phyloP scores from a whole-genome alignment of 2,329 filamentous ascomycete species.

The Fusarium goolgardi region DNA sequence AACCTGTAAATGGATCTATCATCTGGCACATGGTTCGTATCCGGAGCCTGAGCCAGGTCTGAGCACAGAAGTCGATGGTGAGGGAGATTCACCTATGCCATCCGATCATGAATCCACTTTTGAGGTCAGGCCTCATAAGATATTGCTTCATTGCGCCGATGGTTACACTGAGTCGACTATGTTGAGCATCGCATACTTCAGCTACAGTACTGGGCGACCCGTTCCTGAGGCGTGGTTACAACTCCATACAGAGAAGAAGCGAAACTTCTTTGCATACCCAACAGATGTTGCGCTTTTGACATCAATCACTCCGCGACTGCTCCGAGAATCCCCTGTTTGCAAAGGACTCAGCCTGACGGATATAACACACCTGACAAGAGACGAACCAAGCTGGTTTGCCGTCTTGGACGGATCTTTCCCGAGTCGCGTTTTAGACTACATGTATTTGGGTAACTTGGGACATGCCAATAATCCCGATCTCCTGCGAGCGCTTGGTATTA shows the following conservation, averaged over 20 bases:
- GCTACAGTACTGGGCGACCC: slow-evolving; percentile 86
- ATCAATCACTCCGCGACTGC: slow-evolving; percentile 78
- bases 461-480: slow-evolving; percentile 95
- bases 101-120: slow-evolving; percentile 29
- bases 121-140: slow-evolving; percentile 65
- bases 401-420: slow-evolving; percentile 91
- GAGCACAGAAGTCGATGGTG: slow-evolving; percentile 44
- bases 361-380: slow-evolving; percentile 62
- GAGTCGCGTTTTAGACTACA: slow-evolving; percentile 88
- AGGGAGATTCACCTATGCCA: slow-evolving; percentile 47
- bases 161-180: slow-evolving; percentile 96
- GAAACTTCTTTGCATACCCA: slow-evolving; percentile 97
- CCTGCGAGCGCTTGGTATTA: slow-evolving; percentile 82
- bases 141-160: slow-evolving; percentile 93
- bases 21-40: slow-evolving; percentile 76
- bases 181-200: slow-evolving; percentile 89
- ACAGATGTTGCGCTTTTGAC: slow-evolving; percentile 88
- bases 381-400: slow-evolving; percentile 82
- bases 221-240: slow-evolving; percentile 88
- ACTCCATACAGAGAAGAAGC: slow-evolving; percentile 80
- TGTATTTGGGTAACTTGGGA: slow-evolving; percentile 93
- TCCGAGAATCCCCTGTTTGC: slow-evolving; percentile 74
- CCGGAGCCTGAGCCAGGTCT: slow-evolving; percentile 55
- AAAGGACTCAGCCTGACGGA: slow-evolving; percentile 63
- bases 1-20: slow-evolving; percentile 90